These are phyloP conservation scores for Beta macrorhiza DNA, from an alignment of 179 eudicot species.

Conservation along the genomic window DNA sequence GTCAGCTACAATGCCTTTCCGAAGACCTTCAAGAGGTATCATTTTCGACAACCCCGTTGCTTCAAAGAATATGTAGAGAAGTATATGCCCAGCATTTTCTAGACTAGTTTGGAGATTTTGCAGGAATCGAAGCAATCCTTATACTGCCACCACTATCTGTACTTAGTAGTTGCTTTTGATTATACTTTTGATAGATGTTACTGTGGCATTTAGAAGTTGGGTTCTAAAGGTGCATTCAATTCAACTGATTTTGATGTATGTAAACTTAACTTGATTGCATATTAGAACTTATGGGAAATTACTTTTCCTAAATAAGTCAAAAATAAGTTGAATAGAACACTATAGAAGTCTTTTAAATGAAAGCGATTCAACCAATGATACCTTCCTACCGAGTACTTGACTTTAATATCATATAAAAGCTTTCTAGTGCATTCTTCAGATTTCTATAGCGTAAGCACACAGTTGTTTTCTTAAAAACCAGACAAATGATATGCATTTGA, in stretches of 20 bases:
- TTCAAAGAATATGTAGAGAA: not conserved
- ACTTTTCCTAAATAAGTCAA: no score
- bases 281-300: no score
- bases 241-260: not conserved
- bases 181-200: not conserved
- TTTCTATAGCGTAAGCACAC: not conserved
- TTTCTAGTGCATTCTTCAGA: not conserved
- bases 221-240: not conserved
- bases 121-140: not conserved
- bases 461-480: no score
- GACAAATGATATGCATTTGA: not conserved
- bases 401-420: no score
- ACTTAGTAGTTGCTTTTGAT: not conserved
- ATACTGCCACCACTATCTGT: not conserved
- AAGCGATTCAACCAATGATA: not conserved
- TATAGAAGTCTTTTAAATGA: not conserved
- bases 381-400: no score
- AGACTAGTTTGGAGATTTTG: not conserved
- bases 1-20: slow-evolving; percentile 75
- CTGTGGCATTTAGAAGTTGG: not conserved
- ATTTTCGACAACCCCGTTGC: not conserved
- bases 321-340: no score
- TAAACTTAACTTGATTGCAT: not conserved
- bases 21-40: slow-evolving; percentile 82
- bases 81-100: not conserved